Conservation (phyloP, 73 alveolate genomes). For the Paramecium tetraurelia region DNA sequence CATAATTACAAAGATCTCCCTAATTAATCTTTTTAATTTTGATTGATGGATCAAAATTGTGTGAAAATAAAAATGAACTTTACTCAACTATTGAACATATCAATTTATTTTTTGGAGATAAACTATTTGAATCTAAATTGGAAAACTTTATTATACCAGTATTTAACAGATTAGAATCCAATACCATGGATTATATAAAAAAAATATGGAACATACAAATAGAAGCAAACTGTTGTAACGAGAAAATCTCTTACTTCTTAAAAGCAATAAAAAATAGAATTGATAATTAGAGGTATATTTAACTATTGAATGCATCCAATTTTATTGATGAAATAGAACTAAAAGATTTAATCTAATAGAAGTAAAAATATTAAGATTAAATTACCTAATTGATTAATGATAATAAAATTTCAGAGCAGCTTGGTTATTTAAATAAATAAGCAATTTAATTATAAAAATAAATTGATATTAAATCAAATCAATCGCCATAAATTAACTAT, state of each 20-base stretch:
- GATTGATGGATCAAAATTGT: not conserved
- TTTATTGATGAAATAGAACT: not conserved
- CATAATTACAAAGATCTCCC: not conserved
- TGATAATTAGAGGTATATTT: not conserved
- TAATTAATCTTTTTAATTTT: not conserved
- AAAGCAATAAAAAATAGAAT: not conserved
- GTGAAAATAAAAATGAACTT: not conserved
- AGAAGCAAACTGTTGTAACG: not conserved
- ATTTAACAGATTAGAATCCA: not conserved
- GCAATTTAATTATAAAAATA: not conserved
- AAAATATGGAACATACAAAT: not conserved
- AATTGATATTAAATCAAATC: not conserved
- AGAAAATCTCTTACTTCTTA: not conserved
- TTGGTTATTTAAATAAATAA: not conserved
- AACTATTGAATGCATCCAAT: not conserved
- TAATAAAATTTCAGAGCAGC: not conserved
- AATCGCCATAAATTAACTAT: not conserved
- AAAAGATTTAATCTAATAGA: not conserved
- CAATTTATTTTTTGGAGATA: not conserved
- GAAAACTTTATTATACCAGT: not conserved
- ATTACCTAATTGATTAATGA: not conserved
- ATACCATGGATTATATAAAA: not conserved
- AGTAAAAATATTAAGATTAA: not conserved
- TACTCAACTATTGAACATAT: not conserved
- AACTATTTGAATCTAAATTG: not conserved